A percentile compares a stretch with the other conserved stretches of the same genome.
phyloP scores from a whole-genome alignment of 805 yeast species.

The Sugiyamaella lignohabitans region DNA sequence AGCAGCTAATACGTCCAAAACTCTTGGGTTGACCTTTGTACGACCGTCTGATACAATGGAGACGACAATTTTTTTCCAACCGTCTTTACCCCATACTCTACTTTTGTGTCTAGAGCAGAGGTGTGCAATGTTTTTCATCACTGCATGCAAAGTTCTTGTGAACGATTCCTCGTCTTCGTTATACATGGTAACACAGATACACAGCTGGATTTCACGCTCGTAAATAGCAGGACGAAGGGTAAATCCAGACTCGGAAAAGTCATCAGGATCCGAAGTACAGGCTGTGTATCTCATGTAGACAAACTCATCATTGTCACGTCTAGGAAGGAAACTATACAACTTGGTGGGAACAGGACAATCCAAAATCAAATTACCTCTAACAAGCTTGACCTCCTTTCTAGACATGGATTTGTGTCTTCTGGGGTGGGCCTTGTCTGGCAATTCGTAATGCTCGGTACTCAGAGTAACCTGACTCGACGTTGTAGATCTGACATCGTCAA shows the following conservation, averaged over 20 bases:
- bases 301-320: conserved; percentile 86
- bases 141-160: conserved; percentile 91
- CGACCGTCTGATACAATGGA: conserved; percentile 92
- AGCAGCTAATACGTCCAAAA: conserved; percentile 82
- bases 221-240: conserved; percentile 77
- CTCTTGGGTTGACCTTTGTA: conserved; percentile 76
- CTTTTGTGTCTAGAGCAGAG: conserved; percentile 75
- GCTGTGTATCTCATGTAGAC: conserved; percentile 97
- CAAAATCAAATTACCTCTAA: conserved; percentile 74
- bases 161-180: conserved; percentile 88
- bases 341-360: conserved; percentile 95
- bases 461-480: conserved; percentile 19
- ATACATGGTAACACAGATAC: conserved; percentile 93
- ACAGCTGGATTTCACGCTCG: conserved; percentile 87
- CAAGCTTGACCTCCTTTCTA: conserved; percentile 68
- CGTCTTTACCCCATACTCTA: conserved; percentile 88
- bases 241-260: conserved; percentile 73
- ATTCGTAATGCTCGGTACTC: conserved; percentile 21
- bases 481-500: conserved; percentile 13
- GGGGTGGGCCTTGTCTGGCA: conserved; percentile 37
- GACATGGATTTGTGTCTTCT: conserved; percentile 62
- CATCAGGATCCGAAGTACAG: conserved; percentile 88
- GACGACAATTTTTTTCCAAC: conserved; percentile 96
- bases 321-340: conserved; percentile 73
- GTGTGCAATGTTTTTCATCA: conserved; percentile 87